Conservation (phyloP, 306 rosid genomes). For the Ochetophila trinervis region DNA sequence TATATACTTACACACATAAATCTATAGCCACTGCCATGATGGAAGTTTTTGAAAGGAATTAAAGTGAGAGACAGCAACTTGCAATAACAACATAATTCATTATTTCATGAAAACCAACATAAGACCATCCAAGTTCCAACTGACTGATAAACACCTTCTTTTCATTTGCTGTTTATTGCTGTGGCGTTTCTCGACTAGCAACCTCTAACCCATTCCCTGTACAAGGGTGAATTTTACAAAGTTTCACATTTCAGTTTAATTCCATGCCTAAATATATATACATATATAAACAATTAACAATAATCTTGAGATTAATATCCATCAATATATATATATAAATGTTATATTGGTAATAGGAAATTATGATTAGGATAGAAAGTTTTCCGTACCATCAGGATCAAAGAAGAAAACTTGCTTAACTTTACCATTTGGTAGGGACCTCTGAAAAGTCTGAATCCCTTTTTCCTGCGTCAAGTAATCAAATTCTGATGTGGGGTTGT, state of each 20-base stretch:
- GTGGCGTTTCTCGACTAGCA: conserved; percentile 38
- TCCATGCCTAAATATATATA: too few relatives aligned
- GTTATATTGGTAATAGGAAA: neutral
- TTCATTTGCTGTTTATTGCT: too few relatives aligned
- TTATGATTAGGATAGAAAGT: neutral
- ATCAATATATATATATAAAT: too few relatives aligned
- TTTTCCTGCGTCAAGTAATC: conserved; percentile 54
- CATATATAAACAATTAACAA: neutral
- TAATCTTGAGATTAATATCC: neutral
- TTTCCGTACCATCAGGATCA: conserved; percentile 77
- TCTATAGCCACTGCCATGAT: too few relatives aligned
- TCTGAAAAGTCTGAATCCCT: conserved; percentile 61
- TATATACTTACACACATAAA: too few relatives aligned
- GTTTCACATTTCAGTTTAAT: too few relatives aligned
- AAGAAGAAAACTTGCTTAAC: conserved; percentile 79
- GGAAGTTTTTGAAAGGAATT: too few relatives aligned
- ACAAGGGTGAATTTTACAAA: neutral
- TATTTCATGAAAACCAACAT: too few relatives aligned
- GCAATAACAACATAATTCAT: too few relatives aligned
- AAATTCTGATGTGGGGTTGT: neutral
- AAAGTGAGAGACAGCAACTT: too few relatives aligned
- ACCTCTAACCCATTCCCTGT: conserved; percentile 89
- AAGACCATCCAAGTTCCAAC: too few relatives aligned
- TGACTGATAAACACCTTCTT: too few relatives aligned
- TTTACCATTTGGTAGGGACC: conserved; percentile 54